Conservation (phyloP, 2,329 filamentous ascomycete genomes). For the Cucurbitaria berberidis region DNA sequence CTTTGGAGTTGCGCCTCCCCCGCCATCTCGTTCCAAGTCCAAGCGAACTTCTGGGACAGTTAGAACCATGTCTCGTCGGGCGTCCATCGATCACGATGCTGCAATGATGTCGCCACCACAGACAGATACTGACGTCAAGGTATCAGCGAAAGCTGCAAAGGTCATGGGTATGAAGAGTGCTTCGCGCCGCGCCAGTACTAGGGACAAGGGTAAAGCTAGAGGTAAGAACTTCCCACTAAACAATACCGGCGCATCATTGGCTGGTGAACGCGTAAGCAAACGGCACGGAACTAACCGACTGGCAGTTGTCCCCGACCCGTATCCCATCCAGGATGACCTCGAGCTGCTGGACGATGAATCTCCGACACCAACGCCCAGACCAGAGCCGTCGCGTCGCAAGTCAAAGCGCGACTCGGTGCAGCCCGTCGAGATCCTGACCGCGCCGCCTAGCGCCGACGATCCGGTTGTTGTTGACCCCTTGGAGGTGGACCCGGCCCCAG, state of each 20-base stretch:
- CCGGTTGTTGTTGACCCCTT: slow-evolving; percentile 50
- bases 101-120: slow-evolving; percentile 75
- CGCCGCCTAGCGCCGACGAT: slow-evolving; percentile 51
- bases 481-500: slow-evolving; percentile 53
- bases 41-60: slow-evolving; percentile 65
- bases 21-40: slow-evolving; percentile 71
- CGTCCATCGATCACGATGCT: slow-evolving; percentile 69
- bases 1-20: slow-evolving; percentile 63
- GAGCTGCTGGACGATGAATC: slow-evolving; percentile 57
- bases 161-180: slow-evolving; percentile 66
- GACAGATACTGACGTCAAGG: slow-evolving; percentile 64
- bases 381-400: slow-evolving; percentile 48
- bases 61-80: slow-evolving; percentile 68
- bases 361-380: slow-evolving; percentile 40
- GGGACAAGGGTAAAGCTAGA: slow-evolving; percentile 58
- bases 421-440: slow-evolving; percentile 43
- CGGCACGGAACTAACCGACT: slow-evolving; percentile 44
- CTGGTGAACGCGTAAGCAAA: slow-evolving; percentile 39
- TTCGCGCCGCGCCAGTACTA: slow-evolving; percentile 52
- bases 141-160: slow-evolving; percentile 79
- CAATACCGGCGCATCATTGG: slow-evolving; percentile 25
- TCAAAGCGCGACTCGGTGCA: slow-evolving; percentile 50
- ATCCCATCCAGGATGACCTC: slow-evolving; percentile 67
- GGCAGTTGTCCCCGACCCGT: slow-evolving; percentile 60
- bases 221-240: slow-evolving; percentile 42